Conservation (phyloP, 768 basidiomycete genomes). For the Amanita pseudoporphyria region DNA sequence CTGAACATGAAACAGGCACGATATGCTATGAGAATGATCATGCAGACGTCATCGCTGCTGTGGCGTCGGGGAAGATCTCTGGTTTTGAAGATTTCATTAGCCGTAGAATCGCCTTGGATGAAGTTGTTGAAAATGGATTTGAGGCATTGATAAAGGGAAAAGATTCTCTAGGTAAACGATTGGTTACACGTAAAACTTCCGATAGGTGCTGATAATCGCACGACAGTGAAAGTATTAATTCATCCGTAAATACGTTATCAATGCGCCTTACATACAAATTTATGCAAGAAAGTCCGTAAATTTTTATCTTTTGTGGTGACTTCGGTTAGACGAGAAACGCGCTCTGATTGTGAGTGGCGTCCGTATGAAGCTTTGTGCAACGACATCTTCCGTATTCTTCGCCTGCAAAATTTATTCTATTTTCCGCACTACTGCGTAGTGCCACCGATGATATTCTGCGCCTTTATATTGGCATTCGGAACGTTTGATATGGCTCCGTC, state of each 20-base stretch:
- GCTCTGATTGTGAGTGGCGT: too few relatives aligned
- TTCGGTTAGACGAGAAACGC: too few relatives aligned
- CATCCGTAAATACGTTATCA: neutral
- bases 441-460: too few relatives aligned
- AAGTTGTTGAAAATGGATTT: constrained; percentile 34
- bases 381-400: too few relatives aligned
- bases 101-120: constrained; percentile 27
- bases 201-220: neutral
- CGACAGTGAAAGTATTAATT: constrained; percentile 4
- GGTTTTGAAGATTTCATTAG: constrained; percentile 34
- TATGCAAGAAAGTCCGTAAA: constrained; percentile 5
- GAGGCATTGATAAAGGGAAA: constrained; percentile 29
- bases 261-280: neutral
- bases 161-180: constrained; percentile 27
- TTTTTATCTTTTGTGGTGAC: neutral
- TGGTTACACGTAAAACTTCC: too few relatives aligned
- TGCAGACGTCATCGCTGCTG: constrained; percentile 27
- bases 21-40: constrained; percentile 30
- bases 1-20: constrained; percentile 16
- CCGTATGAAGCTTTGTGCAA: too few relatives aligned
- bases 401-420: too few relatives aligned
- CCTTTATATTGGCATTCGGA: too few relatives aligned
- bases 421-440: too few relatives aligned
- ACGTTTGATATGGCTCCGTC: too few relatives aligned
- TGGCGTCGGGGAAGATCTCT: constrained; percentile 27